Percentiles rank a stretch among this genome's conserved stretches.
phyloP scores from a whole-genome alignment of 108 stramenopile genomes.

The Tribonema minus region DNA sequence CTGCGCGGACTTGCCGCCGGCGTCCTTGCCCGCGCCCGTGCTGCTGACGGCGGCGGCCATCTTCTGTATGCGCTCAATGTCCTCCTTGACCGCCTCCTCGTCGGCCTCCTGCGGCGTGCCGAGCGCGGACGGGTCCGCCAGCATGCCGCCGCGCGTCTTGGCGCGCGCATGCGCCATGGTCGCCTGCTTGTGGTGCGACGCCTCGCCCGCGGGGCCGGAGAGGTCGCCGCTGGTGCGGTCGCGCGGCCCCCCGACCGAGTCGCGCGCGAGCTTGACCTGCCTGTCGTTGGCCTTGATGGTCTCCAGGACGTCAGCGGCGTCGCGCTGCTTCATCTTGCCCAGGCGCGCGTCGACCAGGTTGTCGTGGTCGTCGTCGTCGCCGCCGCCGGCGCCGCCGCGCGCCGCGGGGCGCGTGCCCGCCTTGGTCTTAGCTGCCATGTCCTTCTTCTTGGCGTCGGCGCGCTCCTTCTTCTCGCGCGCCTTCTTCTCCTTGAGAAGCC shows the following conservation, averaged over 20 bases:
- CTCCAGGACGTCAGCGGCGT: constrained; percentile 26
- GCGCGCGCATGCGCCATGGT: no score
- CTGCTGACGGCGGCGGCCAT: no score
- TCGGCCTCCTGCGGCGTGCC: no score
- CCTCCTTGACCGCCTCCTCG: no score
- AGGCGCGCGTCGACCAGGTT: constrained; percentile 40
- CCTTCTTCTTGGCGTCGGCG: constrained; percentile 35
- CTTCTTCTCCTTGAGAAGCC: constrained; percentile 27
- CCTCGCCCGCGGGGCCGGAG: no score
- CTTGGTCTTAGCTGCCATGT: constrained; percentile 33
- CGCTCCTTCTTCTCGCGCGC: constrained; percentile 40
- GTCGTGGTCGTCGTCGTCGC: neutral
- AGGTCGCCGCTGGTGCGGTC: no score
- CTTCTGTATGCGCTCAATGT: no score
- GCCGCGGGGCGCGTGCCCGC: neutral
- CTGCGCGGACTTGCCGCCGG: no score
- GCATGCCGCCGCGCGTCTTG: no score
- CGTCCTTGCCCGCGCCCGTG: no score
- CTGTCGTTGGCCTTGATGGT: constrained; percentile 33
- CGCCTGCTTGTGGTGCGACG: no score
- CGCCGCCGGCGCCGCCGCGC: neutral
- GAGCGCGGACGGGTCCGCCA: no score
- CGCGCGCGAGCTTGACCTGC: constrained; percentile 4
- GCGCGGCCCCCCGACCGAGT: neutral
- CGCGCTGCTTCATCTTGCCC: constrained; percentile 45